These are phyloP conservation scores for Niebla homalea DNA, from an alignment of 495 filamentous ascomycete genomes.

Conservation along the genomic window DNA sequence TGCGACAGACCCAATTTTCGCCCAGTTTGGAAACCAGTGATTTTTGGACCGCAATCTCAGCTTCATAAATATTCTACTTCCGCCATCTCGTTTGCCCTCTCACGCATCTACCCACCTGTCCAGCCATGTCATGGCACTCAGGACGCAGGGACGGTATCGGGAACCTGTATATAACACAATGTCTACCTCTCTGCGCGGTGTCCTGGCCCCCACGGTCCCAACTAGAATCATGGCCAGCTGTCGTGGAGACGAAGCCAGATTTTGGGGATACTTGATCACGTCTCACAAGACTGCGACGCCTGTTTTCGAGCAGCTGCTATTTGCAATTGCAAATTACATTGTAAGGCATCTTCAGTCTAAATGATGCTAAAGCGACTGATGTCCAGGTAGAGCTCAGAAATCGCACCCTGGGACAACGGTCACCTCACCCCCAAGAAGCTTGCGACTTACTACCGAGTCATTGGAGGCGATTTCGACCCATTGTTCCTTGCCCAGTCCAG, in stretches of 20 bases:
- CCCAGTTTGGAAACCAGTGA: no score
- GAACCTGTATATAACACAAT: no score
- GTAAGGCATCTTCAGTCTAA: slow-evolving; percentile 36
- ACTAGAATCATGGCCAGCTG: not conserved
- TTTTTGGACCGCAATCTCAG: slow-evolving; percentile 1
- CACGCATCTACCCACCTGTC: no score
- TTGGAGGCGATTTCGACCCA: slow-evolving; percentile 80
- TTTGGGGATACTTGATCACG: slow-evolving; percentile 79
- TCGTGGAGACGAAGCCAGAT: slow-evolving; percentile 21
- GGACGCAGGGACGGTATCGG: no score
- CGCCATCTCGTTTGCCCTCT: no score
- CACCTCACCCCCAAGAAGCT: slow-evolving; percentile 72
- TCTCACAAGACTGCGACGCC: slow-evolving; percentile 64
- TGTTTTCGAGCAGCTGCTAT: slow-evolving; percentile 61
- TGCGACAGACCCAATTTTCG: no score
- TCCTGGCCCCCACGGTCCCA: not conserved
- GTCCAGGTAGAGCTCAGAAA: slow-evolving; percentile 37
- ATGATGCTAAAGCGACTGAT: not conserved
- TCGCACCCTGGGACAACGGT: slow-evolving; percentile 50
- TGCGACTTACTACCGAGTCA: slow-evolving; percentile 72
- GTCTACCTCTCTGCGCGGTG: no score
- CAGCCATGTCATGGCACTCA: no score
- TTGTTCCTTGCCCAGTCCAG: slow-evolving; percentile 71
- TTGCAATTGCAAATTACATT: slow-evolving; percentile 67
- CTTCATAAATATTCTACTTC: not conserved